Evolutionary conservation across 2,329 filamentous ascomycete genomes (phyloP), one percentile per base, ranked within the genome.

Genomic region (Purpureocillium lavendulum): DNA sequence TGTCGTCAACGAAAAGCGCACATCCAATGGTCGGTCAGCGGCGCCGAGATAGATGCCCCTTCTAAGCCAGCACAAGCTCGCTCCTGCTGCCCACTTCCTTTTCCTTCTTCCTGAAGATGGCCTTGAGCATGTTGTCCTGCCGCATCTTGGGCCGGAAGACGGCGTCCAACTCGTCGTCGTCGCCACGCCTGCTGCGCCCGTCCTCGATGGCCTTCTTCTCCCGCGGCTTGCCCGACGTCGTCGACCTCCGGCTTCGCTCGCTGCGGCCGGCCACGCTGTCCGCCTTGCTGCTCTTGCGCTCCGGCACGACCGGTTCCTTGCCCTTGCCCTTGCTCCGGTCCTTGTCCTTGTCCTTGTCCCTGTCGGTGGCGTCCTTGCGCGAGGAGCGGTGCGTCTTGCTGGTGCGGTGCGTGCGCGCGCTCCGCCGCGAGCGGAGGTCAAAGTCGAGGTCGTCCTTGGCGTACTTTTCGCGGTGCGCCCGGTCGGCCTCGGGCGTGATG

Each of bases 81-180:
- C 46, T 53, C 28, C 56, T 53, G 35, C 58, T 58, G 40, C 63
- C 61, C 43, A 67, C 66, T 51, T 58, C 64, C 16, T 68, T 63
- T 56, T 71, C 72, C 59, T 73, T 76, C 59, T 65, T 71, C 62
- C 71, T 74, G 53, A 80, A 78, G 41, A 79, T 47, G 3, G 66
- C 59, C 61, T 77, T 78, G 45, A 80, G 65, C 72, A 78, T 73
- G 51, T 69, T 77, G 31, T 52, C 58, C 38, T 55, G 62, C 48
- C 70, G 64, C 45, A 64, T 65, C 54, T 70, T 73, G 9, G 68
- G 65, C 31, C 66, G 58, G n/a, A 72, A 45, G 3, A 67, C 62
- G 24, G 62, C 40, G n/a, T 64, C 60, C 35, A 63, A 47, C 28
- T 26, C 28, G 32, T 57, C 62, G 36, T 62, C 63, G 51, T 45